Evolutionary conservation across 73 alveolate species (phyloP).

Genomic region (Paramecium pentaurelia): DNA sequence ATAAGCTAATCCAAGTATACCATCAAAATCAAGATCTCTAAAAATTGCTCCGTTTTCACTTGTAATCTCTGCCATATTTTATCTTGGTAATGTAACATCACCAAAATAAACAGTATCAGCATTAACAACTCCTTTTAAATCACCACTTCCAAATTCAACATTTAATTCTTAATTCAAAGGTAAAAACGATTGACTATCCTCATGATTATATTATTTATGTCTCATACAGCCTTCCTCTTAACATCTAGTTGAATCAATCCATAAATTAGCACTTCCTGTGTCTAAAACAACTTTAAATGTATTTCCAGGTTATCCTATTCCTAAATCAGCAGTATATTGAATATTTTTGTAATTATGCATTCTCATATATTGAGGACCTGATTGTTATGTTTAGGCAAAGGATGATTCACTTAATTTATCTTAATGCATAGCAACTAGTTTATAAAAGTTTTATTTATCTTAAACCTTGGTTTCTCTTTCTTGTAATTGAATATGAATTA

Average conservation of each 20-base stretch:
- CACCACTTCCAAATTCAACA: slow-evolving; percentile 77
- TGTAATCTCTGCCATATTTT: slow-evolving; percentile 72
- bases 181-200: neutral
- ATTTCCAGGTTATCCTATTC: slow-evolving; percentile 72
- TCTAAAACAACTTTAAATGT: slow-evolving; percentile 69
- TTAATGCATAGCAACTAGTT: neutral
- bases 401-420: neutral
- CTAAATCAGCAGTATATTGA: slow-evolving; percentile 61
- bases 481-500: slow-evolving; percentile 2
- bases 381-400: neutral
- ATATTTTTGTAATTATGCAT: slow-evolving; percentile 57
- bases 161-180: neutral
- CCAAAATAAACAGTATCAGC: slow-evolving; percentile 72
- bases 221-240: slow-evolving; percentile 53
- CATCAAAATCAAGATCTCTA: slow-evolving; percentile 66
- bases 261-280: slow-evolving; percentile 67
- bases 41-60: slow-evolving; percentile 74
- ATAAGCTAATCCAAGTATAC: slow-evolving; percentile 80
- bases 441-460: slow-evolving; percentile 7
- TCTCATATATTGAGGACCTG: slow-evolving; percentile 24
- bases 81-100: slow-evolving; percentile 53
- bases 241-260: slow-evolving; percentile 63
- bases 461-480: neutral
- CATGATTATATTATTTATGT: slow-evolving; percentile 42
- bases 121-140: slow-evolving; percentile 60